Conservation (phyloP, 2,329 filamentous ascomycete genomes). For the Fusarium annulatum region DNA sequence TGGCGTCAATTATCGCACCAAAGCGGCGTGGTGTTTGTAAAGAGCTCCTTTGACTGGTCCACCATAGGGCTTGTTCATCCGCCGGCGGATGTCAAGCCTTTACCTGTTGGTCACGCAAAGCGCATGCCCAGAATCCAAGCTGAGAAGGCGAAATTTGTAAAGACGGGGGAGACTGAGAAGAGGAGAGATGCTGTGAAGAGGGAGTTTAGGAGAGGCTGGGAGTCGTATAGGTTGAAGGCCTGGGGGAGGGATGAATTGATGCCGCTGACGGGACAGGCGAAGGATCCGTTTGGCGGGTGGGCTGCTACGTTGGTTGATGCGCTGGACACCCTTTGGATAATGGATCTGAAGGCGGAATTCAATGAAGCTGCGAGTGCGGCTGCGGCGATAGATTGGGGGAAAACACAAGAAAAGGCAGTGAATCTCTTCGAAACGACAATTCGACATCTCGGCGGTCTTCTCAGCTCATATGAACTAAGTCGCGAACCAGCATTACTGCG, state of each 20-base stretch:
- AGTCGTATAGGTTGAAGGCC: conserved; percentile 61
- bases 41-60: conserved; percentile 49
- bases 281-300: conserved; percentile 65
- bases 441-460: conserved; percentile 62
- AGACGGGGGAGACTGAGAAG: conserved; percentile 35
- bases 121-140: conserved; percentile 49
- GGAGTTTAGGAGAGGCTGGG: conserved; percentile 58
- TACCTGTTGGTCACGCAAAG: conserved; percentile 44
- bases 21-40: conserved; percentile 29
- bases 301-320: conserved; percentile 70
- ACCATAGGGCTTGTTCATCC: conserved; percentile 43
- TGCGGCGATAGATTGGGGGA: conserved; percentile 62
- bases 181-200: conserved; percentile 54
- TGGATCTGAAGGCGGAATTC: conserved; percentile 66
- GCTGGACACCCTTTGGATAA: conserved; percentile 72
- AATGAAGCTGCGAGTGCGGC: conserved; percentile 61
- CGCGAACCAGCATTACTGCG: conserved; percentile 52
- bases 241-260: conserved; percentile 65
- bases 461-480: conserved; percentile 63
- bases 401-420: conserved; percentile 55
- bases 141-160: conserved; percentile 35
- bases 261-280: conserved; percentile 59
- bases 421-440: conserved; percentile 68
- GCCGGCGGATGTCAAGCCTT: conserved; percentile 46
- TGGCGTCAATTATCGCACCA: conserved; percentile 8